Percentiles rank a stretch among this genome's conserved stretches.
Evolutionary conservation across 1,284 basidiomycete genomes (phyloP).

Genomic region (Austropuccinia psidii): DNA sequence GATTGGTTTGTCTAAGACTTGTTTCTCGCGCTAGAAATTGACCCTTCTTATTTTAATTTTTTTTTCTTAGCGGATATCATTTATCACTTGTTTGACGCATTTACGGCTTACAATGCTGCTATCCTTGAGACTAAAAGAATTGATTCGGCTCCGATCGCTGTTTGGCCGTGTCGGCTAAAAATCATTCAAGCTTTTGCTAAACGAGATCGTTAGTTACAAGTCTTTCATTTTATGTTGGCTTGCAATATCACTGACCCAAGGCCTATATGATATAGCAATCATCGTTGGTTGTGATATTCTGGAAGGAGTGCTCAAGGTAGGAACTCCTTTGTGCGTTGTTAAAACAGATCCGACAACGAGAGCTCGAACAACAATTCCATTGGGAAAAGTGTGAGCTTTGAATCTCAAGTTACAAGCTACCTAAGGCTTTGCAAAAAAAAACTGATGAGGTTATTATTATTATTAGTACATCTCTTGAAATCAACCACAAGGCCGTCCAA

Average conservation of each 20-base stretch:
- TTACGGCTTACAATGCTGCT: slow-evolving; percentile 90
- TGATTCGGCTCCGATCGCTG: slow-evolving; percentile 87
- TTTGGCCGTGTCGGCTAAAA: slow-evolving; percentile 94
- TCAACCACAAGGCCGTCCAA: slow-evolving; percentile 72
- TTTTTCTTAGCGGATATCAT: slow-evolving; percentile 74
- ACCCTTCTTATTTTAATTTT: slow-evolving; percentile 3
- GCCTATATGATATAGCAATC: slow-evolving; percentile 48
- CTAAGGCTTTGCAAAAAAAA: neutral
- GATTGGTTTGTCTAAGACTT: neutral
- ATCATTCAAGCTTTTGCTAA: slow-evolving; percentile 88
- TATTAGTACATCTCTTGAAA: slow-evolving; percentile 78
- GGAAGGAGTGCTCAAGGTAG: slow-evolving; percentile 83
- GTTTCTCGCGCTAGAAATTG: neutral
- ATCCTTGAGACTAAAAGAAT: slow-evolving; percentile 84
- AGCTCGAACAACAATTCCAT: slow-evolving; percentile 80
- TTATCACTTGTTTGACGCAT: slow-evolving; percentile 96
- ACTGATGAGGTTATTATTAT: slow-evolving; percentile 1
- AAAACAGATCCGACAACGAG: slow-evolving; percentile 75
- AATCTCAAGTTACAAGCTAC: neutral
- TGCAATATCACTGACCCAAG: neutral
- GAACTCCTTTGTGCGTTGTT: slow-evolving; percentile 91
- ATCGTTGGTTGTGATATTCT: slow-evolving; percentile 95
- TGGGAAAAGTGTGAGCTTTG: slow-evolving; percentile 78
- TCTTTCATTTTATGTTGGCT: neutral
- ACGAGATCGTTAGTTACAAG: slow-evolving; percentile 67